Base-by-base conservation (phyloP, 2,329 filamentous ascomycete species). In the Cladobotryum mycophilum region DNA sequence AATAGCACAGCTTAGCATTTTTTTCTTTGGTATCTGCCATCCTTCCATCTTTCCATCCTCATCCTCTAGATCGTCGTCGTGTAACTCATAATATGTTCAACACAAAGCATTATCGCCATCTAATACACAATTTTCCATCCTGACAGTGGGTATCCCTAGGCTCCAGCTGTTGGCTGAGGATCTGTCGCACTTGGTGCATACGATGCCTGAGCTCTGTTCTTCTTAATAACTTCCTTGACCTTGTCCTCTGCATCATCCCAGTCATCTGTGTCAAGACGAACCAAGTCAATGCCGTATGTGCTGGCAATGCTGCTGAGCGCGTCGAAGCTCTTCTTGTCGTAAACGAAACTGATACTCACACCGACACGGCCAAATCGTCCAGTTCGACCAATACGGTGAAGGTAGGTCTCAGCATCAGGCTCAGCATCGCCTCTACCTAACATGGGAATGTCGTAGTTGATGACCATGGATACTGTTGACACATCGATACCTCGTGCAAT, bases 301-400 rank as follows among this genome's bases (percentile, higher is more conserved):
- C 78, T 71, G 52, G 88, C 85, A 63, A 97, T 99, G n/a, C 80
- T 72, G 59, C 83, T 82, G 44, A 99, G 80, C 60, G 88, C 86
- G 41, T 81, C 68, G 78, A 84, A 97, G 67, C 89, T 93, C 59
- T 80, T 81, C 65, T 84, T 82, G 70, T 95, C 90, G 60, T 90
- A 88, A 48, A 99, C 89, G 61, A 99, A 96, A 57, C 87, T 95
- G 65, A 99, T 91, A 52, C 89, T 91, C 60, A 97, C 93, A 63
- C 93, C 93, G 34, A 97, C 90, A 67, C 92, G 91, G 51, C 93
- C 93, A 62, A 99, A 99, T 58, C 93, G 88, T 56, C 93, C 93
- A 13, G 93, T 99, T 64, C 93, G 89, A 55, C 93, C 93, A 61
- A 99, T 99, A 66, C 93, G 88, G 77, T 99, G 93, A 45, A 99